Evolutionary conservation across 768 basidiomycete species (phyloP).

Genomic region (Punctularia strigosozonata): DNA sequence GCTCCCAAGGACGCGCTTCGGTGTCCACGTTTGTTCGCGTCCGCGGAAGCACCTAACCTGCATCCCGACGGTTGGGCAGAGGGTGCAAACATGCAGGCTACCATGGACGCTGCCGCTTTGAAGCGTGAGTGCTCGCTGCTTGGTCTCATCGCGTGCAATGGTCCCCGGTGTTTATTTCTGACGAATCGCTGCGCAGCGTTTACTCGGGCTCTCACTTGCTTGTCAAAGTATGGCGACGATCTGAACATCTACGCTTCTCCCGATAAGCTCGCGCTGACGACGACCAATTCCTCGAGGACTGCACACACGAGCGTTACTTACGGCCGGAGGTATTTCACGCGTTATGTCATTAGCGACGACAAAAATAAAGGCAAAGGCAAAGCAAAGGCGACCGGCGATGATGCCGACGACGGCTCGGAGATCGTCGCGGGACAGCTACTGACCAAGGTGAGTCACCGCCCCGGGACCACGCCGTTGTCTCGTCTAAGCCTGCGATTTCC

Average conservation of each 20-base stretch:
- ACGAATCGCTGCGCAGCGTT: slow-evolving; percentile 38
- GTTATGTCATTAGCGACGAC: no score
- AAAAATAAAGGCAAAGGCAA: slow-evolving; percentile 22
- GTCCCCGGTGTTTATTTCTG: background rate
- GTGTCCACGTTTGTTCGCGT: no score
- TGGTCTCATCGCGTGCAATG: slow-evolving; percentile 12
- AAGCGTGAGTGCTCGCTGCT: slow-evolving; percentile 3
- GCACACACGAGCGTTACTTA: slow-evolving; percentile 77
- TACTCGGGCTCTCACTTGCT: slow-evolving; percentile 60
- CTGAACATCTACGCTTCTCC: slow-evolving; percentile 54
- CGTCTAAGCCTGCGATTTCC: no score
- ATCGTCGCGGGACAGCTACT: slow-evolving; percentile 53
- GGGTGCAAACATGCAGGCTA: background rate
- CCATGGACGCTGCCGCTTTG: background rate
- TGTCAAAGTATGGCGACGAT: slow-evolving; percentile 78
- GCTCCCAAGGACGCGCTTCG: no score
- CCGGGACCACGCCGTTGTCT: no score
- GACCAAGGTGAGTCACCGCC: slow-evolving; percentile 39
- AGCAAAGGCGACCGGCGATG: slow-evolving; percentile 9
- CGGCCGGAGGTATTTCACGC: slow-evolving; percentile 55
- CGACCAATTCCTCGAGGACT: slow-evolving; percentile 71
- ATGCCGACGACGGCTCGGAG: slow-evolving; percentile 24
- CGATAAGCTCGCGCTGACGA: slow-evolving; percentile 50
- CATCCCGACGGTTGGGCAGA: no score
- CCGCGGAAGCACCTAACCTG: no score